Evolutionary conservation across 1,284 basidiomycete species (phyloP).

Genomic region (Schizophyllum amplum): DNA sequence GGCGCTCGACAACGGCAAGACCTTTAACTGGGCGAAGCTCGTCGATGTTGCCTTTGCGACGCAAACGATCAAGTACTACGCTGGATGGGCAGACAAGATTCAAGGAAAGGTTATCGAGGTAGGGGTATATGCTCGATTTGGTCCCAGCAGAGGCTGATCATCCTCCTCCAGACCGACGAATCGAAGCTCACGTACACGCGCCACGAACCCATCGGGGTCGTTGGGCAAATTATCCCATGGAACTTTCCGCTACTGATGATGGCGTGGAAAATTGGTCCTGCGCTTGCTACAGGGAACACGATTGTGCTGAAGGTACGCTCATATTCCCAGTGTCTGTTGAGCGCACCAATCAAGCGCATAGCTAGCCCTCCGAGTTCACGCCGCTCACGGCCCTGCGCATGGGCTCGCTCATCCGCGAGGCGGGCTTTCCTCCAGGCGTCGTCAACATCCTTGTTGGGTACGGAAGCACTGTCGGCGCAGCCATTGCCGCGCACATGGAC

Average conservation of each 20-base stretch:
- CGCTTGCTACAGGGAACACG: slow-evolving; percentile 78
- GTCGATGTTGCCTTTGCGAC: slow-evolving; percentile 71
- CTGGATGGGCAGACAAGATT: slow-evolving; percentile 85
- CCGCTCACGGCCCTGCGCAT: slow-evolving; percentile 72
- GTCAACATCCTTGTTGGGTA: slow-evolving; percentile 78
- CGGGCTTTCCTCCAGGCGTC: slow-evolving; percentile 62
- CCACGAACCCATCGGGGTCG: slow-evolving; percentile 92
- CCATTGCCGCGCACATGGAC: slow-evolving; percentile 48
- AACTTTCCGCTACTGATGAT: slow-evolving; percentile 54
- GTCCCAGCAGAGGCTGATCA: neutral
- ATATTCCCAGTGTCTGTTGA: too few species aligned
- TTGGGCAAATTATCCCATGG: slow-evolving; percentile 83
- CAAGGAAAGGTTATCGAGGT: slow-evolving; percentile 73
- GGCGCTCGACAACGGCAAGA: slow-evolving; percentile 76
- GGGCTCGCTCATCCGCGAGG: slow-evolving; percentile 41
- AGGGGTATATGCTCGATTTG: slow-evolving; percentile 5
- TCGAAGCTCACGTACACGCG: slow-evolving; percentile 72
- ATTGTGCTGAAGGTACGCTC: slow-evolving; percentile 44
- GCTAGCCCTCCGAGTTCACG: slow-evolving; percentile 81
- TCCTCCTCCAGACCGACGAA: slow-evolving; percentile 43
- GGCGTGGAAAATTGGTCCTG: slow-evolving; percentile 23
- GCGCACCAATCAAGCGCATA: too few species aligned
- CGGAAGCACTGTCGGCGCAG: slow-evolving; percentile 55
- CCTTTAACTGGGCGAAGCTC: slow-evolving; percentile 64
- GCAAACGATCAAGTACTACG: slow-evolving; percentile 63